Percentiles rank a stretch among this genome's conserved stretches.
phyloP scores from a whole-genome alignment of 1,139 yeast genomes.

The Candida frijolesensis region DNA sequence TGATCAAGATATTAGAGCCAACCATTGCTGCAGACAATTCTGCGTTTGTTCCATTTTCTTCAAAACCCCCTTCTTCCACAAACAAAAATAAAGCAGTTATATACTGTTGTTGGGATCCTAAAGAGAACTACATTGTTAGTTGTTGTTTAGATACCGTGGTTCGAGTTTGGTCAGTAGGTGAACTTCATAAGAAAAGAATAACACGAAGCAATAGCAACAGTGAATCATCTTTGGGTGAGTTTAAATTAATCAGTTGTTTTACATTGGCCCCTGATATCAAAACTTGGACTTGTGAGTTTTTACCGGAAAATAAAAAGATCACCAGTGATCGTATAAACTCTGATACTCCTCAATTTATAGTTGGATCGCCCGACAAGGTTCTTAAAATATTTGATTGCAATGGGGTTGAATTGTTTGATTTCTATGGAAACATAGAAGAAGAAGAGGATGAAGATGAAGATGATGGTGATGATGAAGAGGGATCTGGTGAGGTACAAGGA shows the following conservation, averaged over 20 bases:
- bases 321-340: constrained; percentile 9
- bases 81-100: constrained; percentile 56
- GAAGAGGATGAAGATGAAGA: constrained; percentile 10
- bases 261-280: constrained; percentile 44
- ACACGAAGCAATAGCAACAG: constrained; percentile 10
- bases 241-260: constrained; percentile 35
- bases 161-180: constrained; percentile 65
- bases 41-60: constrained; percentile 29
- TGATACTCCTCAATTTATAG: constrained; percentile 55
- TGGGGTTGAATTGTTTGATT: constrained; percentile 46
- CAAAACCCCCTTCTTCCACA: constrained; percentile 19
- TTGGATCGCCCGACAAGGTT: constrained; percentile 80
- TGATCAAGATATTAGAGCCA: constrained; percentile 38
- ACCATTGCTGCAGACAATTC: constrained; percentile 32
- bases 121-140: constrained; percentile 65
- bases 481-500: neutral
- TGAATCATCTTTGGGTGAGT: constrained; percentile 11
- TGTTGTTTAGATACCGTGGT: constrained; percentile 70
- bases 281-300: constrained; percentile 74
- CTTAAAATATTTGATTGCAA: constrained; percentile 61
- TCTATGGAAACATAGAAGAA: constrained; percentile 43
- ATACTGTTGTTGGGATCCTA: constrained; percentile 73
- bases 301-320: constrained; percentile 40
- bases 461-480: neutral
- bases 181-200: constrained; percentile 23